These are phyloP conservation scores for Boletus albobrunnescens DNA, from an alignment of 1,284 basidiomycete genomes.

Conservation along the genomic window DNA sequence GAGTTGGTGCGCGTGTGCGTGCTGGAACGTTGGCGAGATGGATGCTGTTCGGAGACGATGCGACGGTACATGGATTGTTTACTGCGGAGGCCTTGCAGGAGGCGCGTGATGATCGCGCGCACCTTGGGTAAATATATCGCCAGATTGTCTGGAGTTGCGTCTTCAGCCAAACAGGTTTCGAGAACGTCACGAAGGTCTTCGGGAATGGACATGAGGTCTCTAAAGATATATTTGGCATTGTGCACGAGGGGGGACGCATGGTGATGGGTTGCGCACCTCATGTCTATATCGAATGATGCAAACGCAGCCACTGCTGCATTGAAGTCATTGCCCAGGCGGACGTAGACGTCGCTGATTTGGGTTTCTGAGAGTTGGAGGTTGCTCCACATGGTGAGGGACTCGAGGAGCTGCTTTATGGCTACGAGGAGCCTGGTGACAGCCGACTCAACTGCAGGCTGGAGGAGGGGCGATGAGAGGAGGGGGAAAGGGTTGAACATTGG, in stretches of 20 bases:
- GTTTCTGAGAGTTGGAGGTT: constrained; percentile 70
- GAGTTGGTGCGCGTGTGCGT: constrained; percentile 51
- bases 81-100: constrained; percentile 85
- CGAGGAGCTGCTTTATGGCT: constrained; percentile 91
- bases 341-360: constrained; percentile 94
- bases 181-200: constrained; percentile 85
- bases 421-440: constrained; percentile 92
- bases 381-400: constrained; percentile 89
- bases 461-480: background rate
- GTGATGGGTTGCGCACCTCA: constrained; percentile 62
- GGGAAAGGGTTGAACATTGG: background rate
- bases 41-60: constrained; percentile 53
- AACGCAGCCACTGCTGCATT: constrained; percentile 92
- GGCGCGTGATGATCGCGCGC: constrained; percentile 87
- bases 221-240: constrained; percentile 32
- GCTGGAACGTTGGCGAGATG: constrained; percentile 44
- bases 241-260: constrained; percentile 15
- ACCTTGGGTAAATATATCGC: constrained; percentile 90
- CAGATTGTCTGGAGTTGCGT: constrained; percentile 81
- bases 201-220: constrained; percentile 86
- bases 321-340: constrained; percentile 95
- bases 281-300: constrained; percentile 80
- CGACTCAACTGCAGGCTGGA: constrained; percentile 77
- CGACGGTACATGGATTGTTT: constrained; percentile 84
- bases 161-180: constrained; percentile 88